Base-by-base conservation (phyloP, 2,329 filamentous ascomycete genomes). In the Thelonectria blattea region DNA sequence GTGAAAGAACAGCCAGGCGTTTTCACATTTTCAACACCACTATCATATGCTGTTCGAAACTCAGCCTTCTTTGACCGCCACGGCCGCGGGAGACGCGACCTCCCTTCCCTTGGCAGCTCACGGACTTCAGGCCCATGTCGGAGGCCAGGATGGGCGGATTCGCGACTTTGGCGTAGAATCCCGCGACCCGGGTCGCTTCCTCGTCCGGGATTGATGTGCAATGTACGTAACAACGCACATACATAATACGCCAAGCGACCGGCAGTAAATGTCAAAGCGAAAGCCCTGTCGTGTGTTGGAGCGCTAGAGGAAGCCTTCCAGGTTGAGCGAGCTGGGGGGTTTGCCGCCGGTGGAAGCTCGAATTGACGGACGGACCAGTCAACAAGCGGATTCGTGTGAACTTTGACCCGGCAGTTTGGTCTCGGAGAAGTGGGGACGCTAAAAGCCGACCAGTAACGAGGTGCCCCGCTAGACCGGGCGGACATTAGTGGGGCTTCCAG, bases 341-440 rank as follows among this genome's bases (percentile, higher is more conserved):
- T 56, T 56, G 43, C 58, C 52, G 58, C 52, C 24, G 34, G 47
- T 48, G 58, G 24, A n/a, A 60, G 56, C 46, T n/a, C 22, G 22
- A 24, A 24, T 24, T 62, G 43, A 37, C 52, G 57, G 58, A 58
- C 60, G 58, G 56, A 49, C 69, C 69, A 71, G 63, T 71, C 59
- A 70, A 62, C 41, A 60, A 17, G 53, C 57, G 56, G 57, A 53
- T 37, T 63, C 30, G 48, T 56, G 59, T 30, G 27, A 30, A 30
- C 27, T 30, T 30, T 30, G 63, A 64, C 66, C 72, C 72, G 68
- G 69, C 68, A 72, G 73, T 75, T 66, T 75, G 71, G 73, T 73
- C 72, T 67, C 66, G 72, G 73, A 71, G 72, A 69, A 66, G 68
- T 68, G 54, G 57, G 46, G 49, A 72, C 62, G 65, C 69, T 72